Evolutionary conservation across 352 stramenopile genomes (phyloP).

Genomic region (Phytophthora boehmeriae): DNA sequence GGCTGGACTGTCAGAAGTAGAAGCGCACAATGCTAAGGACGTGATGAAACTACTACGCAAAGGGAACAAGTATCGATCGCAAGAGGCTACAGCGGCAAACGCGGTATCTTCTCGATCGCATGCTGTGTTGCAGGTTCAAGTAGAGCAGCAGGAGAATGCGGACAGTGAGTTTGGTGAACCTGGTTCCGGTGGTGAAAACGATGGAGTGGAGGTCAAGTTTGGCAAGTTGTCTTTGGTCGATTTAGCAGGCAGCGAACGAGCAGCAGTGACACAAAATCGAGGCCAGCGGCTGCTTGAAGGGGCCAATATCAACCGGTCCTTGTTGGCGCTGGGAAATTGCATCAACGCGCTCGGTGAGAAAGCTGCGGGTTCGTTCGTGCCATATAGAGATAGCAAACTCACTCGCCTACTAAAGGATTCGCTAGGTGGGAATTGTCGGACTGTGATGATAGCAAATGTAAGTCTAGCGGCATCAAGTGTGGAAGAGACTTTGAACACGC

Average conservation of each 20-base stretch:
- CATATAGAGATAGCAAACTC: constrained; percentile 91
- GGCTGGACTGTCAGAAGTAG: constrained; percentile 86
- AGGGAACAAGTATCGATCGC: constrained; percentile 87
- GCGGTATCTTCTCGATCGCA: constrained; percentile 89
- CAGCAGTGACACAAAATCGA: constrained; percentile 90
- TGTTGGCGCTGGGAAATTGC: constrained; percentile 92
- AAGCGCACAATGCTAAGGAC: constrained; percentile 71
- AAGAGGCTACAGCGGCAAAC: constrained; percentile 90
- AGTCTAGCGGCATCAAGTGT: constrained; percentile 78
- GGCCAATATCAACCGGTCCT: constrained; percentile 92
- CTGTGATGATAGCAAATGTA: constrained; percentile 95
- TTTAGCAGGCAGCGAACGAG: constrained; percentile 90
- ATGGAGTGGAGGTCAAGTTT: constrained; percentile 61
- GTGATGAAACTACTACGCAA: constrained; percentile 89
- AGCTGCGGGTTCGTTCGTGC: constrained; percentile 65
- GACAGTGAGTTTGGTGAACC: constrained; percentile 21
- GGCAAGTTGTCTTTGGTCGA: constrained; percentile 92
- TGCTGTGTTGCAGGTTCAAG: constrained; percentile 86
- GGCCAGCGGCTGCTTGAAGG: constrained; percentile 87
- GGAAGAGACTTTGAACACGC: constrained; percentile 93
- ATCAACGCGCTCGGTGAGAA: constrained; percentile 94
- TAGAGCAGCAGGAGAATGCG: constrained; percentile 70
- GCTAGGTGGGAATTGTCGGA: constrained; percentile 92
- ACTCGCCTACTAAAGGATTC: constrained; percentile 91
- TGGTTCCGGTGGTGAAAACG: not conserved